These are phyloP conservation scores for Tricholomella constricta DNA, from an alignment of 768 basidiomycete genomes.

Conservation along the genomic window DNA sequence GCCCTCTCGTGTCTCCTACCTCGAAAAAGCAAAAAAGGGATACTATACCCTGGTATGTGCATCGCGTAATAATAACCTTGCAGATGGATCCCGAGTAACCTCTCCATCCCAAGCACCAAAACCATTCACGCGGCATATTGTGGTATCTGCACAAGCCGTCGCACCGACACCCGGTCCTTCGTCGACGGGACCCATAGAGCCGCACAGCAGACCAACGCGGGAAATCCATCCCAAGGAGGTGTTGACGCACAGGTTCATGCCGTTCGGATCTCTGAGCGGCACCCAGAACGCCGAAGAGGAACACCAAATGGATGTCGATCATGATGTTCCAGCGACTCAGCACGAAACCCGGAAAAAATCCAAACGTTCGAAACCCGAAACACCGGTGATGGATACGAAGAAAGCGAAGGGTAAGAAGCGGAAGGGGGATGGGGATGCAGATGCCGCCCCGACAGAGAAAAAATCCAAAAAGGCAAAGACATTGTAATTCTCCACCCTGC, in stretches of 20 bases:
- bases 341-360: constrained; percentile 8
- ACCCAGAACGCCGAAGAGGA: constrained; percentile 23
- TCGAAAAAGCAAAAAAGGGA: constrained; percentile 58
- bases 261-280: constrained; percentile 52
- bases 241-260: constrained; percentile 64
- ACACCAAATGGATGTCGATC: constrained; percentile 23
- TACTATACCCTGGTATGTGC: constrained; percentile 54
- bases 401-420: constrained; percentile 51
- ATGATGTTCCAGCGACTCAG: background rate
- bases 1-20: constrained; percentile 65
- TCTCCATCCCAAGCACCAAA: constrained; percentile 49
- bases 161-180: constrained; percentile 31
- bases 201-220: constrained; percentile 55
- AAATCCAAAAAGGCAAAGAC: constrained; percentile 53
- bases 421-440: constrained; percentile 35
- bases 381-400: constrained; percentile 23
- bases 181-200: constrained; percentile 19
- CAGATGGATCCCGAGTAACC: background rate
- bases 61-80: background rate
- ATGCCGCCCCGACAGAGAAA: constrained; percentile 31
- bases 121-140: constrained; percentile 56
- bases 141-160: constrained; percentile 54
- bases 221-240: constrained; percentile 58
- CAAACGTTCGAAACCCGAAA: constrained; percentile 12
- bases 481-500: constrained; percentile 10